Conservation (phyloP, 1,284 basidiomycete genomes). For the Wallemia mellicola region DNA sequence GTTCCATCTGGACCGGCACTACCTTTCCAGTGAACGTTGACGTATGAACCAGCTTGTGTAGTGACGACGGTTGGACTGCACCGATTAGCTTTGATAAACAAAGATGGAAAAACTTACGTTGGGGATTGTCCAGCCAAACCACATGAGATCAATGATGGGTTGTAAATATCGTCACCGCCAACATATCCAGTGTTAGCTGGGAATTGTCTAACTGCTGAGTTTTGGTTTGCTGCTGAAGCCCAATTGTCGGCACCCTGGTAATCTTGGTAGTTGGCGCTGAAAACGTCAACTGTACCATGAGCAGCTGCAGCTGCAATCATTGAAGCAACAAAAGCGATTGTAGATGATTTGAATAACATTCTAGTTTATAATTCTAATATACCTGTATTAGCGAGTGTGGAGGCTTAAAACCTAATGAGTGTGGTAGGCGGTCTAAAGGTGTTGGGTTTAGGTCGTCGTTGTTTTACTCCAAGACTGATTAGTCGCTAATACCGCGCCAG, state of each 20-base stretch:
- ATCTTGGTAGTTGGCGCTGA: not conserved
- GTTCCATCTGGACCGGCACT: not conserved
- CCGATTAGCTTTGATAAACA: not conserved
- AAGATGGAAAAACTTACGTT: not conserved
- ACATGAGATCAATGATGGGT: not conserved
- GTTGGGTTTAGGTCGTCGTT: not conserved
- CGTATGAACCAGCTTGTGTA: not conserved
- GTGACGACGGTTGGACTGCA: not conserved
- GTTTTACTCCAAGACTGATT: not conserved
- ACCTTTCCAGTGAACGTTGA: not conserved
- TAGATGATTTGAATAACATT: not conserved
- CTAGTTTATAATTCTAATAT: not conserved
- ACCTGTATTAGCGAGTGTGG: not conserved
- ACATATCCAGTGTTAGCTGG: not conserved
- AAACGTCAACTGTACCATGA: not conserved
- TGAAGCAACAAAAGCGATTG: not conserved
- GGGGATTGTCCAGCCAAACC: not conserved
- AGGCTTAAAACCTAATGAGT: not conserved
- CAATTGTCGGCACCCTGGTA: not conserved
- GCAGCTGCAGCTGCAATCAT: not conserved
- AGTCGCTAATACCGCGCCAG: not conserved
- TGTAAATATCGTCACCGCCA: not conserved
- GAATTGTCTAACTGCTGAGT: not conserved
- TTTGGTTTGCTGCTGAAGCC: not conserved
- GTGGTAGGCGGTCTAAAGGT: not conserved